These are phyloP conservation scores for Eucalyptus brandiana DNA, from an alignment of 345 rosid species.

Conservation along the genomic window DNA sequence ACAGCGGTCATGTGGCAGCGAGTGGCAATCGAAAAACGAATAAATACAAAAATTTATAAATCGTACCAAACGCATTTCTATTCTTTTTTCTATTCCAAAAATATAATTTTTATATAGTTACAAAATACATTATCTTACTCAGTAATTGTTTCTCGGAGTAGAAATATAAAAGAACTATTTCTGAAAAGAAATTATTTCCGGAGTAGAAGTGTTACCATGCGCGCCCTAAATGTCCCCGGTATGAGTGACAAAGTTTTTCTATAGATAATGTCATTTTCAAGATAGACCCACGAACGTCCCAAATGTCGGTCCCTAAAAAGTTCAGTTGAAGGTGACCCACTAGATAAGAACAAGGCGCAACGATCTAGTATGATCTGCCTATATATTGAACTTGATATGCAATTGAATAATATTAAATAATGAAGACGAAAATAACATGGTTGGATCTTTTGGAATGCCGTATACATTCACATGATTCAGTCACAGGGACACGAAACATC, in stretches of 20 bases:
- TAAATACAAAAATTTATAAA: too few species aligned
- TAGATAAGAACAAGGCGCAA: background rate
- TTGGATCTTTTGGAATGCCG: background rate
- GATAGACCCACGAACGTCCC: background rate
- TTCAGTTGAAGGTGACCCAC: background rate
- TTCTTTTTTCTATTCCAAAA: too few species aligned
- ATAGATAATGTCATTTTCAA: background rate
- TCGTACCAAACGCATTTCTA: too few species aligned
- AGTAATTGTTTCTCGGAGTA: too few species aligned
- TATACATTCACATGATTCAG: background rate
- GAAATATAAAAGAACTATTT: too few species aligned
- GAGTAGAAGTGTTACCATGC: too few species aligned
- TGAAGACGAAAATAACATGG: background rate
- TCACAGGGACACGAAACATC: background rate
- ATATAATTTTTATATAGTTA: too few species aligned
- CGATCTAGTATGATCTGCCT: background rate
- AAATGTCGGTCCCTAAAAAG: accelerated
- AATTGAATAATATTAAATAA: background rate
- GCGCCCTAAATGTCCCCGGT: background rate
- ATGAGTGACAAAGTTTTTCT: background rate
- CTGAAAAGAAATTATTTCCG: too few species aligned
- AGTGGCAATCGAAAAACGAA: too few species aligned
- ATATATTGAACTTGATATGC: background rate
- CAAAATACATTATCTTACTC: too few species aligned
- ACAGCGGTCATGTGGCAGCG: too few species aligned